Conservation (phyloP, 2,329 filamentous ascomycete species). For the Venturia nashicola region DNA sequence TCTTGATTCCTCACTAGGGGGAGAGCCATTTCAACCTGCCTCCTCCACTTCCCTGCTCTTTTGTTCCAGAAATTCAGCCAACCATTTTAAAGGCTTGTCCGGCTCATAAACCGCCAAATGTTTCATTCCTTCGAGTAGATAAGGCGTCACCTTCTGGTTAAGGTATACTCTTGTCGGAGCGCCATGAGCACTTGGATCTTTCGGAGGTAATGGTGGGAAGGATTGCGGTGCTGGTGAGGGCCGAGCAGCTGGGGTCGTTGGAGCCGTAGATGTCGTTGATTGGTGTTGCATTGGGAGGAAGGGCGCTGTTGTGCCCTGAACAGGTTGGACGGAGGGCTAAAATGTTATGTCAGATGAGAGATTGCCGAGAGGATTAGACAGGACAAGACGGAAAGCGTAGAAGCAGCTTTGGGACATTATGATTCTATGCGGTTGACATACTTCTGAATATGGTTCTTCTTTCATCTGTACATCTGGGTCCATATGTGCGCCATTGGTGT, state of each 20-base stretch:
- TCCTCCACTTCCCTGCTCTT: conserved; percentile 36
- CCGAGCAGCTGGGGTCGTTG: conserved; percentile 1
- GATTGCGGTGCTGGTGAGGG: conserved; percentile 8
- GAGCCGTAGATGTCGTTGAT: conserved; percentile 13
- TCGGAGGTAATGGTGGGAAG: conserved; percentile 13
- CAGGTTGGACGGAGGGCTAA: background rate
- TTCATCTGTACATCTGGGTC: conserved; percentile 6
- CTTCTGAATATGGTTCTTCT: conserved; percentile 4
- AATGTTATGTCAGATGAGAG: background rate
- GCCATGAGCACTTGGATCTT: conserved; percentile 32
- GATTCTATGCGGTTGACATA: background rate
- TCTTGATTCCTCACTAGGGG: conserved; percentile 12
- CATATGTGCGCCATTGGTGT: background rate
- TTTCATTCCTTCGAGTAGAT: conserved; percentile 40
- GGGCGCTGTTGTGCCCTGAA: background rate
- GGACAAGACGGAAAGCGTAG: background rate
- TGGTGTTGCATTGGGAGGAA: background rate
- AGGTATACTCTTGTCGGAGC: conserved; percentile 36
- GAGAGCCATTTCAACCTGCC: background rate
- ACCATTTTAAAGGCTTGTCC: conserved; percentile 37
- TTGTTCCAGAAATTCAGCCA: conserved; percentile 34
- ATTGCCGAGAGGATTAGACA: background rate
- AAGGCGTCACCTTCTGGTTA: conserved; percentile 37
- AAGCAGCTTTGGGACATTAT: background rate
- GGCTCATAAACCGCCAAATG: conserved; percentile 36